Evolutionary conservation across 306 rosid genomes (phyloP).

Genomic region (Quercus agrifolia): DNA sequence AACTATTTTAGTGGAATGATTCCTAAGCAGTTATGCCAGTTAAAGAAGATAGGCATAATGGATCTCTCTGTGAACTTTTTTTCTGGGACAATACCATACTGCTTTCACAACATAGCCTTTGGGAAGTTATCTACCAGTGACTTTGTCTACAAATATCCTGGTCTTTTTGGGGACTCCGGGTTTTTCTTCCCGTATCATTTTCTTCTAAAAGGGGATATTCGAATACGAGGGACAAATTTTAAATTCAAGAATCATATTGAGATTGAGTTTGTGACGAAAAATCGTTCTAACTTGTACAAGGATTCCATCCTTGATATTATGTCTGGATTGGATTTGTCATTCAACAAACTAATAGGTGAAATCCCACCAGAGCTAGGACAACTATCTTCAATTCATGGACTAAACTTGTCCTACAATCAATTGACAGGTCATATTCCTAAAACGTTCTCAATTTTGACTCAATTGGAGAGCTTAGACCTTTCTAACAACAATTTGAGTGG

Average conservation of each 20-base stretch:
- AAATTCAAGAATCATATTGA: too few species aligned
- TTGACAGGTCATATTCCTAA: background rate
- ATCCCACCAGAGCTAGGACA: background rate
- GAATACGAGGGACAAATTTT: accelerated
- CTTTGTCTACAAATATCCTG: accelerated
- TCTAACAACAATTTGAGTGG: conserved; percentile 8
- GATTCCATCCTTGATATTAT: background rate
- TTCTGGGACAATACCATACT: too few species aligned
- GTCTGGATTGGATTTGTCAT: conserved; percentile 2
- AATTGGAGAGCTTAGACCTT: background rate
- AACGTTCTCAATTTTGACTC: background rate
- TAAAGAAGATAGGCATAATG: too few species aligned
- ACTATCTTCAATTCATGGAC: background rate
- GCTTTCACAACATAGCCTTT: too few species aligned
- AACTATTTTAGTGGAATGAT: too few species aligned
- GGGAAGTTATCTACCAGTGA: too few species aligned
- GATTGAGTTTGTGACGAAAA: background rate
- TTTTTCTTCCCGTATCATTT: too few species aligned
- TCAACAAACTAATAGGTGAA: background rate
- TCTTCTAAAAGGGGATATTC: too few species aligned
- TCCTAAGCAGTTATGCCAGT: accelerated
- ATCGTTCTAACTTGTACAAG: background rate
- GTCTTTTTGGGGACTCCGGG: accelerated
- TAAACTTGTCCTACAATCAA: conserved; percentile 1
- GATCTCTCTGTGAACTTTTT: too few species aligned